Conservation (phyloP, 495 filamentous ascomycete species). For the Talaromyces adpressus region DNA sequence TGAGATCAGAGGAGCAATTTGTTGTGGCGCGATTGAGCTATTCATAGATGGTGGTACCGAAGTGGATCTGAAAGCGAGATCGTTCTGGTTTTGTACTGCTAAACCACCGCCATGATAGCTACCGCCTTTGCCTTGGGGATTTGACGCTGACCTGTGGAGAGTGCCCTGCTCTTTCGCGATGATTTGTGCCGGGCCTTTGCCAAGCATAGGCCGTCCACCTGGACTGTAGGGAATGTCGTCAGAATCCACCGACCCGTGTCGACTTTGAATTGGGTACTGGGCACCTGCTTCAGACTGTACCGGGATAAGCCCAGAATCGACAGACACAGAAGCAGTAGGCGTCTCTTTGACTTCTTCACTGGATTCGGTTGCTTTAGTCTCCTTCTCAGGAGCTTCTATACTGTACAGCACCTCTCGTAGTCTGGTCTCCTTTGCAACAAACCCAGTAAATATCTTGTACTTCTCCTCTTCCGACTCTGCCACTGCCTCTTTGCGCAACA, state of each 20-base stretch:
- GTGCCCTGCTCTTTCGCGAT: not conserved
- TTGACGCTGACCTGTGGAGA: constrained; percentile 16
- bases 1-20: constrained; percentile 18
- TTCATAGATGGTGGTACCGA: constrained; percentile 23
- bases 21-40: constrained; percentile 14
- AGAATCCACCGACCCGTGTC: constrained; percentile 15
- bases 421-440: constrained; percentile 43
- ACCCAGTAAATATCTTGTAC: constrained; percentile 44
- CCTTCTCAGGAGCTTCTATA: constrained; percentile 27
- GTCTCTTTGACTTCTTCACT: not conserved
- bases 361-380: constrained; percentile 8
- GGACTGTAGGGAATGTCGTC: constrained; percentile 37
- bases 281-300: constrained; percentile 7
- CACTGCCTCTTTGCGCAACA: constrained; percentile 46
- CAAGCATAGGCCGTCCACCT: constrained; percentile 40
- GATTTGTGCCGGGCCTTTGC: not conserved
- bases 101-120: constrained; percentile 5
- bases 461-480: constrained; percentile 44
- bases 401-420: constrained; percentile 46
- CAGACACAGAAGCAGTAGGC: not conserved
- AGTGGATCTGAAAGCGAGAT: constrained; percentile 14
- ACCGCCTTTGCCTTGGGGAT: constrained; percentile 15
- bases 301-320: constrained; percentile 11
- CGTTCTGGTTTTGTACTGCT: constrained; percentile 9
- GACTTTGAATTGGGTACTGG: not conserved